These are phyloP conservation scores for Colletotrichum gigasporum DNA, from an alignment of 2,329 filamentous ascomycete genomes.

Conservation along the genomic window DNA sequence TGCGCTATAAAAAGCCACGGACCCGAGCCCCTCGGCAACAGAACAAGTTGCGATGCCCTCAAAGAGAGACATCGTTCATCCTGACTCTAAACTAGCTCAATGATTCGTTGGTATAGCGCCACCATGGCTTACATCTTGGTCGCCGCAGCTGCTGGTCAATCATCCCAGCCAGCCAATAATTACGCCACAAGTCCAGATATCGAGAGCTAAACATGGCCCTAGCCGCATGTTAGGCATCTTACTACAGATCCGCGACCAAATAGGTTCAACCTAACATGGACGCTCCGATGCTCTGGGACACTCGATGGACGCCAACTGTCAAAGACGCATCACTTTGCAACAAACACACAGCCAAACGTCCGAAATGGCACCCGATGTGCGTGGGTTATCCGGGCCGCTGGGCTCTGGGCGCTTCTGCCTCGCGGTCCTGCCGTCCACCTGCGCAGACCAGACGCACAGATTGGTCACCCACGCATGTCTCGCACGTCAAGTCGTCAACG, in stretches of 20 bases:
- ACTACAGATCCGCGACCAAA: not conserved
- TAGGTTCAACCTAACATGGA: not conserved
- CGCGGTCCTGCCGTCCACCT: not conserved
- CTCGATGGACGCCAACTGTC: not conserved
- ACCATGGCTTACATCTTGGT: not conserved
- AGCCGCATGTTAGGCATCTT: not conserved
- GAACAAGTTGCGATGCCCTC: conserved; percentile 2
- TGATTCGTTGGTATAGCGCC: conserved; percentile 9
- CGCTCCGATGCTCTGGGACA: conserved; percentile 8
- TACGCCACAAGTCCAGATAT: conserved; percentile 5
- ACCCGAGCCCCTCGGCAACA: conserved; percentile 1
- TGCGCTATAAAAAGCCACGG: conserved; percentile 13
- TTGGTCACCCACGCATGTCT: conserved; percentile 5
- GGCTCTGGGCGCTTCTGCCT: not conserved
- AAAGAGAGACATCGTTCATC: conserved; percentile 21
- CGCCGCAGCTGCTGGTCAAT: conserved; percentile 2
- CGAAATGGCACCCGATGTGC: not conserved
- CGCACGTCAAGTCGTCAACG: not conserved
- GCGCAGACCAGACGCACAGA: not conserved
- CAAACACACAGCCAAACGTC: not conserved
- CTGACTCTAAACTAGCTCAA: not conserved
- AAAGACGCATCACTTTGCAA: not conserved
- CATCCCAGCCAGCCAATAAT: conserved; percentile 23
- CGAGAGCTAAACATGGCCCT: not conserved
- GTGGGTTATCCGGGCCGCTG: not conserved